Evolutionary conservation across 2,329 filamentous ascomycete genomes (phyloP), one percentile per base, ranked within the genome.

Genomic region (Fusarium sp.): DNA sequence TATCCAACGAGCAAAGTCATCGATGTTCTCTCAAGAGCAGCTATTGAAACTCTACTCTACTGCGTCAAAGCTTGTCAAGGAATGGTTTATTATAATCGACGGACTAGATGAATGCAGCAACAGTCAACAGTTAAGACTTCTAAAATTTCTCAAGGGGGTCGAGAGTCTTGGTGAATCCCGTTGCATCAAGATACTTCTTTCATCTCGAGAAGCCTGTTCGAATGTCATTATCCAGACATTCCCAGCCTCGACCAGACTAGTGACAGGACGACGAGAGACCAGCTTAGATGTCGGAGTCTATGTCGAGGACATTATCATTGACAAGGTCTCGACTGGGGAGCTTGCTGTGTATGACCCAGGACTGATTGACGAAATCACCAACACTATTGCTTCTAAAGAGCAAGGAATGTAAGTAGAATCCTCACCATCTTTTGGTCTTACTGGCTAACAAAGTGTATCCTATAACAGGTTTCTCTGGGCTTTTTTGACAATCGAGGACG

Each of bases 401-500:
- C 32, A 57, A 3, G 55, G 49, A n/a, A 57, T 55, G 55, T 55
- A 6, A 26, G 55, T 10, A 15, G 2, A 15, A 1, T 4, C 1
- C 1, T 7, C 26, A 17, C 7, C 24, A 12, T 46, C 9, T 6
- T 32, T 21, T 4, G 1, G 4, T 7, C 6, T 10, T 10, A 10
- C 11, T 26, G 9, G 24, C 24, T 26, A 10, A 26, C 8, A 10
- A 26, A 9, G 24, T 26, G 4, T 26, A 10, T 11, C 8, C 14
- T 6, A n/a, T 7, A 20, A 2, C 9, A 68, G 68, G 67, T 69
- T 70, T 7, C 6, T 69, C 0, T 69, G 67, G 68, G 63, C 30
- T 1, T 65, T 50, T 15, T 47, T 70, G 1, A 21, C 21, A 0
- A 61, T 70, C 1, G 54, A 69, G 19, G 68, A 66, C 9, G 42